phyloP scores from a whole-genome alignment of 2,329 filamentous ascomycete species.

The Xylariaceae sp. region DNA sequence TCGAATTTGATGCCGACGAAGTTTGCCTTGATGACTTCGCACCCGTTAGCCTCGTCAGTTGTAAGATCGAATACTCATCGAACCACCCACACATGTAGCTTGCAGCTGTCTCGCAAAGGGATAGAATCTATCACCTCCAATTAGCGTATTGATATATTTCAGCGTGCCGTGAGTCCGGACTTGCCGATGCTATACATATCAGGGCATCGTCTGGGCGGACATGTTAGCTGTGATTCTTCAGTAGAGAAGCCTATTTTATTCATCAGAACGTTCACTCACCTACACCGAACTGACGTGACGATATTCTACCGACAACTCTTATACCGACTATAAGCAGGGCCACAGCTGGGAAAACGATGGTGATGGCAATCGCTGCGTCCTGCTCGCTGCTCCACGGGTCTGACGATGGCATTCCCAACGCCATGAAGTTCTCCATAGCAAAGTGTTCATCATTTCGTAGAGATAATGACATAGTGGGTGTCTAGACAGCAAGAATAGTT shows the following conservation, averaged over 20 bases:
- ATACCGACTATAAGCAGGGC: conserved; percentile 24
- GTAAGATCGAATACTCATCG: background rate
- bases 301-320: conserved; percentile 25
- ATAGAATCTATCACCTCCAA: conserved; percentile 17
- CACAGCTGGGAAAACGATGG: conserved; percentile 22
- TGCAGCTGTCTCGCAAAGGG: conserved; percentile 28
- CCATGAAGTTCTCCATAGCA: conserved; percentile 8
- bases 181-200: conserved; percentile 30
- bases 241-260: background rate
- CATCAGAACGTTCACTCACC: conserved; percentile 11
- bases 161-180: background rate
- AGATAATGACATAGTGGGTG: conserved; percentile 8
- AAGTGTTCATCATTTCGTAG: conserved; percentile 1
- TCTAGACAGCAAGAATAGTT: background rate
- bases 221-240: conserved; percentile 4
- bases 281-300: conserved; percentile 26
- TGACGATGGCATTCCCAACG: conserved; percentile 7
- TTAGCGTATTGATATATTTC: background rate
- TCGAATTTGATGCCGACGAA: conserved; percentile 26
- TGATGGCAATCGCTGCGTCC: conserved; percentile 20
- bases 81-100: conserved; percentile 29
- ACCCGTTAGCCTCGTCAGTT: conserved; percentile 3
- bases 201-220: conserved; percentile 24
- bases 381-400: conserved; percentile 25
- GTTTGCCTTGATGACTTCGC: conserved; percentile 28